Evolutionary conservation across 2,329 filamentous ascomycete species (phyloP), one percentile per base, ranked within the genome.

Genomic region (Geosmithia putterillii): DNA sequence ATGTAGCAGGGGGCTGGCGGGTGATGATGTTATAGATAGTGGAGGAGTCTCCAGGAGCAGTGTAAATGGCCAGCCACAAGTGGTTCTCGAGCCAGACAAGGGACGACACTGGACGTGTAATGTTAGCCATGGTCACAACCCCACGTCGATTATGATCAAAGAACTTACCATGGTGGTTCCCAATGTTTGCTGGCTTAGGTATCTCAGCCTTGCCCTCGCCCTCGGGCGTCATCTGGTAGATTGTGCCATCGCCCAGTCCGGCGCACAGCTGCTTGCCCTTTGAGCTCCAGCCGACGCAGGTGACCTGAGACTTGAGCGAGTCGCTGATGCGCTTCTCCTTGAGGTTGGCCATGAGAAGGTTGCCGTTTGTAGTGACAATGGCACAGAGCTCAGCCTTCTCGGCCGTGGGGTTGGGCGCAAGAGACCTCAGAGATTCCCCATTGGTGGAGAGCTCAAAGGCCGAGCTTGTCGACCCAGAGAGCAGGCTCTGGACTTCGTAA

Each of bases 231-330:
- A 96, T 82, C 59, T 95, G 89, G 44, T 76, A 74, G 42, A 83
- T 80, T 12, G 79, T 81, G 45, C 92, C 92, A 61, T 95, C 79
- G 7, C 72, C 79, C 52, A 92, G 69, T 15, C 94, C 92, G 51
- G 86, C 89, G 38, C 94, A 81, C 38, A 98, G 69, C 58, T 96
- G 90, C 59, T 95, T 98, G 40, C 92, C 92, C 57, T 82, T 86
- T 47, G 79, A 83, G 60, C 92, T 98, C 92, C 94, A 98, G 44
- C 85, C 82, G 6, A 86, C 74, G 54, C 84, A 92, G 57, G 81
- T 88, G 22, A 94, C 89, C 40, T 83, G 81, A 22, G 74, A 69
- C 54, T 81, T 86, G 49, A 94, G 67, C 1, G 54, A 67, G 49
- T 66, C 73, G 28, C 85, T 86, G 49, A 77, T 78, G 18, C 70